Evolutionary conservation across 2,329 filamentous ascomycete species (phyloP).

Genomic region (Cephalotrichum gorgonifer): DNA sequence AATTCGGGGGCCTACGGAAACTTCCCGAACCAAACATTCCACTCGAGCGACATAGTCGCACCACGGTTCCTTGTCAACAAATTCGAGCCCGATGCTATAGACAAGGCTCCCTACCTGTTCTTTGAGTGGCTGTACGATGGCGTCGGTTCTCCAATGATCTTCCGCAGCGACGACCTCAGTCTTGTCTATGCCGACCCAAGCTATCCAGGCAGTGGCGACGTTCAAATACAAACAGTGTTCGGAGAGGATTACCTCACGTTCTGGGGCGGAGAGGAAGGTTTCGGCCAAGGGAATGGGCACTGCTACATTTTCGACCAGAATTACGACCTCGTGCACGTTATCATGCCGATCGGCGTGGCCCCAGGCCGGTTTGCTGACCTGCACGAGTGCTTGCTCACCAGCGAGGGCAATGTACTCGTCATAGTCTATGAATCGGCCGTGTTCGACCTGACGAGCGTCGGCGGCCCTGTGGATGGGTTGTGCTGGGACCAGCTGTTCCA

Average conservation of each 20-base stretch:
- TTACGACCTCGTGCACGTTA: conserved; percentile 26
- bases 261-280: conserved; percentile 18
- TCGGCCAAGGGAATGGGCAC: conserved; percentile 17
- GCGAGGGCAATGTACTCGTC: conserved; percentile 28
- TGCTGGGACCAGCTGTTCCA: conserved; percentile 27
- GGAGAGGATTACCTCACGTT: conserved; percentile 23
- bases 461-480: conserved; percentile 18
- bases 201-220: conserved; percentile 16
- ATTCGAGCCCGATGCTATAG: conserved; percentile 15
- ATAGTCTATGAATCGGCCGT: conserved; percentile 24
- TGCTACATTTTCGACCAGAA: conserved; percentile 20
- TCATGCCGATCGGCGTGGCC: conserved; percentile 22
- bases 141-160: conserved; percentile 21
- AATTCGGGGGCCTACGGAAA: conserved; percentile 15
- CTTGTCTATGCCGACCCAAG: conserved; percentile 25
- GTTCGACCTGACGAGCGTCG: conserved; percentile 18
- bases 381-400: conserved; percentile 32
- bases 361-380: conserved; percentile 23
- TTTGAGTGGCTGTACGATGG: conserved; percentile 15
- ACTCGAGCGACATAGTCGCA: conserved; percentile 19
- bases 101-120: conserved; percentile 21
- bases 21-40: conserved; percentile 21
- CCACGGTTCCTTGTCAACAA: conserved; percentile 23
- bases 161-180: conserved; percentile 22
- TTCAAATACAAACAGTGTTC: conserved; percentile 18